Percentiles rank a stretch among this genome's conserved stretches.
Evolutionary conservation across 2,329 filamentous ascomycete genomes (phyloP).

Genomic region (Fusarium xyrophilum): DNA sequence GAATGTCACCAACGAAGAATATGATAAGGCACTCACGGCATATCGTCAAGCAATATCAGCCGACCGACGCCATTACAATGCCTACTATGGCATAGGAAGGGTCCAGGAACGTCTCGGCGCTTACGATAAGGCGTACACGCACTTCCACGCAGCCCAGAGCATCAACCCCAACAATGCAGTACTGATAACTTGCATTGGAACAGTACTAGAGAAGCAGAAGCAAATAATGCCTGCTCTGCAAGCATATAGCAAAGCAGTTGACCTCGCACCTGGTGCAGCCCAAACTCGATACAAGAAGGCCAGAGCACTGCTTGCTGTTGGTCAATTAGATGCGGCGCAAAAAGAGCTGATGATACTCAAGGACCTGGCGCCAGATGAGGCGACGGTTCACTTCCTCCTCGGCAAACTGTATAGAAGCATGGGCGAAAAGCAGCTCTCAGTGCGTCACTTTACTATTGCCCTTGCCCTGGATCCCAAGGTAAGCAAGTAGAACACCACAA

Average conservation of each 20-base stretch:
- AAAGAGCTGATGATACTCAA: slow-evolving; percentile 87
- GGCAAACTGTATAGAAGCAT: slow-evolving; percentile 81
- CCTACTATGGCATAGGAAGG: slow-evolving; percentile 88
- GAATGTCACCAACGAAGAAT: slow-evolving; percentile 94
- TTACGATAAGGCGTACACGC: slow-evolving; percentile 87
- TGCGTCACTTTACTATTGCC: slow-evolving; percentile 92
- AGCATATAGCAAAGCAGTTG: slow-evolving; percentile 82
- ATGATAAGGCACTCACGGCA: slow-evolving; percentile 87
- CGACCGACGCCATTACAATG: slow-evolving; percentile 92
- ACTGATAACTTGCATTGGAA: slow-evolving; percentile 89
- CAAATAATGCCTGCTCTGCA: slow-evolving; percentile 78
- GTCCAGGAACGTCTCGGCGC: slow-evolving; percentile 92
- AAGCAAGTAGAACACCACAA: slow-evolving; percentile 42
- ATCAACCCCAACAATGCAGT: slow-evolving; percentile 97
- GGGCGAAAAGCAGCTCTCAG: slow-evolving; percentile 78
- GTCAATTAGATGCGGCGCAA: slow-evolving; percentile 73
- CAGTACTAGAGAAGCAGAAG: slow-evolving; percentile 87
- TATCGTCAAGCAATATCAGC: slow-evolving; percentile 87
- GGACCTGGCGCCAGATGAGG: slow-evolving; percentile 90
- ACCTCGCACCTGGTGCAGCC: slow-evolving; percentile 80
- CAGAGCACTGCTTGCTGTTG: slow-evolving; percentile 79
- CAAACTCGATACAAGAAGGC: slow-evolving; percentile 94
- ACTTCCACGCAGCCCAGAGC: slow-evolving; percentile 84
- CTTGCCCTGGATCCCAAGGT: slow-evolving; percentile 97
- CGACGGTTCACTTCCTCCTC: slow-evolving; percentile 93